Conservation (phyloP, 2,329 filamentous ascomycete genomes). For the Neocucurbitaria cava region DNA sequence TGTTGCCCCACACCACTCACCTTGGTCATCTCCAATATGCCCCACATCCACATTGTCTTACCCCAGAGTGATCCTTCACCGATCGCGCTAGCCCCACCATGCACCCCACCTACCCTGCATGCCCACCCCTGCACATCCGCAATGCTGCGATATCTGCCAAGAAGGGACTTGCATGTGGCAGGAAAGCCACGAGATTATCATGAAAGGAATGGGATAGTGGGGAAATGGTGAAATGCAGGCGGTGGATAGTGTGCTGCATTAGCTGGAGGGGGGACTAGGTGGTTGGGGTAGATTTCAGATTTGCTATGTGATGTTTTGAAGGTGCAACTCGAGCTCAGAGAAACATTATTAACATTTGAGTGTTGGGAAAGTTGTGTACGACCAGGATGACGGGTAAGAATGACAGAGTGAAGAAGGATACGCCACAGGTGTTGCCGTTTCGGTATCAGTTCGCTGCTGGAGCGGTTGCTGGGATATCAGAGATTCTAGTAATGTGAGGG, state of each 20-base stretch:
- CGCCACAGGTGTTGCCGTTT: conserved; percentile 25
- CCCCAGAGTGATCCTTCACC: not conserved
- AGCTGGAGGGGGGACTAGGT: not conserved
- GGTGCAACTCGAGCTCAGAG: too few relatives aligned
- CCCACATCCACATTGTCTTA: conserved; percentile 1
- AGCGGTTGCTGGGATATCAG: conserved; percentile 19
- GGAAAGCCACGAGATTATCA: not conserved
- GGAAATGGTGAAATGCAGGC: not conserved
- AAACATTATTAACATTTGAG: too few relatives aligned
- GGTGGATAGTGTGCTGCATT: too few relatives aligned
- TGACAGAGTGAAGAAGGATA: conserved; percentile 1
- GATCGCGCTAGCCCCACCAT: conserved; percentile 32
- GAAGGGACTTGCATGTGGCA: conserved; percentile 3
- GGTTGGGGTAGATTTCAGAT: not conserved
- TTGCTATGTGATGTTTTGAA: not conserved
- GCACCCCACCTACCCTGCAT: conserved; percentile 3
- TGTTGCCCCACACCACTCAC: not conserved
- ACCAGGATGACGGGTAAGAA: not conserved
- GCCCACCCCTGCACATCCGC: not conserved
- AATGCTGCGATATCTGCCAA: not conserved
- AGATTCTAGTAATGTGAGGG: conserved; percentile 37
- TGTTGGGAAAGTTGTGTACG: not conserved
- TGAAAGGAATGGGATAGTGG: not conserved
- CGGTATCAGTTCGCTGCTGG: conserved; percentile 39
- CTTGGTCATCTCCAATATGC: not conserved